These are phyloP conservation scores for Yamadazyma epiphylla DNA, from an alignment of 1,139 yeast species.

Conservation along the genomic window DNA sequence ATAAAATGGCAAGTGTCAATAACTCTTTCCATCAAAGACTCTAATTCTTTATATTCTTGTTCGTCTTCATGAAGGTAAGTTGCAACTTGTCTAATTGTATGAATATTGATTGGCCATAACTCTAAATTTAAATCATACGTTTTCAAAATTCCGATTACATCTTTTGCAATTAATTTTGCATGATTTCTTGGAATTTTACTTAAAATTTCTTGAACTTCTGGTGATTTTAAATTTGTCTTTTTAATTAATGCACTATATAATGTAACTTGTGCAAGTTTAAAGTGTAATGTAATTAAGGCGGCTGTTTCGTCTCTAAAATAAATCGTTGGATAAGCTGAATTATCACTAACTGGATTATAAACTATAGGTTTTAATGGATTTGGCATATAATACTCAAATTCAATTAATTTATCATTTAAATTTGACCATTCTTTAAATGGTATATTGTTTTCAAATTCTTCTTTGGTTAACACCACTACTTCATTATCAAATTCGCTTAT, in stretches of 20 bases:
- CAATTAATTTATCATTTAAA: slow-evolving; percentile 22
- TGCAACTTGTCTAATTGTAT: slow-evolving; percentile 28
- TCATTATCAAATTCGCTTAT: slow-evolving; percentile 28
- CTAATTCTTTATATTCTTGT: slow-evolving; percentile 22
- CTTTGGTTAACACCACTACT: slow-evolving; percentile 22
- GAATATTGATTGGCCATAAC: slow-evolving; percentile 36
- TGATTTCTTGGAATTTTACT: slow-evolving; percentile 22
- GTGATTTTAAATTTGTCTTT: slow-evolving; percentile 14
- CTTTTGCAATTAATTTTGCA: slow-evolving; percentile 28
- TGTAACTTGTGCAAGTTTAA: slow-evolving; percentile 27
- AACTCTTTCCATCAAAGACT: slow-evolving; percentile 23
- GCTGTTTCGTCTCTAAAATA: slow-evolving; percentile 33
- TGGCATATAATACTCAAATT: slow-evolving; percentile 29
- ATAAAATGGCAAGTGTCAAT: slow-evolving; percentile 22
- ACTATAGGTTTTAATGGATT: slow-evolving; percentile 27
- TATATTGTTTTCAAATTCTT: slow-evolving; percentile 20
- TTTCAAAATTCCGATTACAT: slow-evolving; percentile 34
- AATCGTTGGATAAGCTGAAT: slow-evolving; percentile 25
- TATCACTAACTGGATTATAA: slow-evolving; percentile 21
- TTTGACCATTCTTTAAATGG: slow-evolving; percentile 26
- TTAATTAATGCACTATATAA: slow-evolving; percentile 27
- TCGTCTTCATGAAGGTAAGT: slow-evolving; percentile 26
- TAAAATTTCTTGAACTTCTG: slow-evolving; percentile 17
- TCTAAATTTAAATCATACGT: slow-evolving; percentile 30
- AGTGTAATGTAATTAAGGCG: slow-evolving; percentile 30